Evolutionary conservation across 805 yeast species (phyloP), one percentile per base, ranked within the genome.

Genomic region (Metschnikowia shivogae): DNA sequence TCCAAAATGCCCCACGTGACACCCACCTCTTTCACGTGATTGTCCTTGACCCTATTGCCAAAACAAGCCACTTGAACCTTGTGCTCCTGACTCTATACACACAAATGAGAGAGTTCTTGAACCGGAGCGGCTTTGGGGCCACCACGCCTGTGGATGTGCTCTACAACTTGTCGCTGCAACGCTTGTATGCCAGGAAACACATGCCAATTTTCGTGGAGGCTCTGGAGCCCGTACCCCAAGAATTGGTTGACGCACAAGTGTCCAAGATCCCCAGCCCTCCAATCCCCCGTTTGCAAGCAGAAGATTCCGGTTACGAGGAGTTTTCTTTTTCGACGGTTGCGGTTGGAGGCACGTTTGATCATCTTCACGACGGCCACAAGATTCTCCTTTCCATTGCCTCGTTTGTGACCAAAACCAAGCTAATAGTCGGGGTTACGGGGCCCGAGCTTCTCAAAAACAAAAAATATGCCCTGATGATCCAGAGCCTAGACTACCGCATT

Each of bases 341-440:
- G 0, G 82, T 92, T 1, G 99, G 99, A 0, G 99, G 99, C 0
- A 93, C 99, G 0, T 93, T 93, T 67, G 99, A 93, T 60, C 98
- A 93, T 65, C 60, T 93, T 31, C 99, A 93, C 56, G 95, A 86
- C 59, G 99, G 98, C 0, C 99, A 93, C 65, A 88, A 86, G 62
- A 84, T 93, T 26, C 69, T 93, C 24, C 70, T 93, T 8, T 82
- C 93, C 0, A 71, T 86, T 47, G 74, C 95, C 0, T 79, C 81
- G 0, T 89, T 81, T 57, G 52, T 87, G 6, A 72, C 95, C 0
- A 56, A 64, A 2, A 54, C 62, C 2, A 66, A 63, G 19, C 67
- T 93, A 11, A 84, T 92, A 39, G 72, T 93, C 6, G 99, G 99
- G 0, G 70, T 93, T 3, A 89, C 98, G 0, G 95, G 89, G 9